Evolutionary conservation across 768 basidiomycete species (phyloP).

Genomic region (Leccinum boreale): DNA sequence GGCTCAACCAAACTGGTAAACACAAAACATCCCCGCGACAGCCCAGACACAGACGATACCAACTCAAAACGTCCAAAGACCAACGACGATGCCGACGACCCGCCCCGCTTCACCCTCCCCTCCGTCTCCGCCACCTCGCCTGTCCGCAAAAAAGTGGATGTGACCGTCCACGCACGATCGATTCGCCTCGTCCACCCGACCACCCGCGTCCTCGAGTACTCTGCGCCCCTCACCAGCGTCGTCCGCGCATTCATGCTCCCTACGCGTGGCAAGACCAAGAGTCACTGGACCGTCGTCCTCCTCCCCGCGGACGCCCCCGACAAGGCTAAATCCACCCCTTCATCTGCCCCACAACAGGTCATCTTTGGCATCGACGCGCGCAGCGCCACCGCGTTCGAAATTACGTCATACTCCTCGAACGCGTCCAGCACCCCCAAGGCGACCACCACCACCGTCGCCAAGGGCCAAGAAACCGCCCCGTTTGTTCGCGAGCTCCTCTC

Average conservation of each 20-base stretch:
- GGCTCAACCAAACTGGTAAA: not conserved
- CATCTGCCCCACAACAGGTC: conserved; percentile 45
- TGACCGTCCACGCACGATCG: conserved; percentile 49
- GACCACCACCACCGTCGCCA: conserved; percentile 36
- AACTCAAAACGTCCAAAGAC: conserved; percentile 22
- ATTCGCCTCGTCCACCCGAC: conserved; percentile 52
- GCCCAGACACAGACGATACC: conserved; percentile 8
- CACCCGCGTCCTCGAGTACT: conserved; percentile 47
- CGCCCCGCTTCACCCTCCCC: conserved; percentile 56
- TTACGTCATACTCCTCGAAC: conserved; percentile 31
- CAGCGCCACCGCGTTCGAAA: conserved; percentile 43
- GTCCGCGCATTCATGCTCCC: conserved; percentile 68
- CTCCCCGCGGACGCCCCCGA: conserved; percentile 54
- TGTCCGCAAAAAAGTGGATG: conserved; percentile 71
- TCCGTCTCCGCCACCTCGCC: conserved; percentile 69
- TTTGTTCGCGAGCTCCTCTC: conserved; percentile 51
- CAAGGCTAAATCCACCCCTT: conserved; percentile 36
- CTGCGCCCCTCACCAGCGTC: conserved; percentile 47
- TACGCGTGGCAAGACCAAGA: conserved; percentile 67
- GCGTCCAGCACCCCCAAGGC: conserved; percentile 21
- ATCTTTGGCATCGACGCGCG: conserved; percentile 71
- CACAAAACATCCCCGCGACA: conserved; percentile 26
- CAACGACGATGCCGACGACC: conserved; percentile 31
- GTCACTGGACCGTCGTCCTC: conserved; percentile 71
- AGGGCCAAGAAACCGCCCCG: conserved; percentile 53